Conservation (phyloP, 1,284 basidiomycete species). For the Ceratobasidium sp. region DNA sequence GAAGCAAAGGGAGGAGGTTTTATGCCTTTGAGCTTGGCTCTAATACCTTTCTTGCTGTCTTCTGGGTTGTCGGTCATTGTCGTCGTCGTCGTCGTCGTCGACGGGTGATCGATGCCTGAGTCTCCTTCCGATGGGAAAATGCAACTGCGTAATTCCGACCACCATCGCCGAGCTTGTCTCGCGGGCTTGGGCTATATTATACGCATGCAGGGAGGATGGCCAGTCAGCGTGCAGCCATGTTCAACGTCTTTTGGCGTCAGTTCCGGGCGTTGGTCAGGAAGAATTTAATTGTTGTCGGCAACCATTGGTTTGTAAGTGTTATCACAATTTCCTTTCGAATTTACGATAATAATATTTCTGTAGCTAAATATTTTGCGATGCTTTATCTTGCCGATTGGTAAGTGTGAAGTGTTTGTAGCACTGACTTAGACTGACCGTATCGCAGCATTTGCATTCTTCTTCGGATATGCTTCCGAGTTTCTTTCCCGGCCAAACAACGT, state of each 20-base stretch:
- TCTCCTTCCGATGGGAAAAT: too few species aligned
- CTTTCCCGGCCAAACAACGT: conserved; percentile 70
- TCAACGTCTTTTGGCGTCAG: conserved; percentile 68
- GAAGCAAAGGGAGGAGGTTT: too few species aligned
- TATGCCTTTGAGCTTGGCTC: too few species aligned
- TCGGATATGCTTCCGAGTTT: conserved; percentile 66
- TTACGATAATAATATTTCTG: conserved; percentile 48
- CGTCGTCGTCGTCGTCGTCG: too few species aligned
- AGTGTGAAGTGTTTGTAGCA: conserved; percentile 45
- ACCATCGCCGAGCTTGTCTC: too few species aligned
- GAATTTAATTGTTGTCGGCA: conserved; percentile 78
- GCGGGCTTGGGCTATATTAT: too few species aligned
- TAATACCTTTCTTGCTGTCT: too few species aligned
- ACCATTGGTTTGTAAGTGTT: conserved; percentile 71
- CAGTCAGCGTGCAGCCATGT: background rate
- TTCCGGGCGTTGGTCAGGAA: conserved; percentile 74
- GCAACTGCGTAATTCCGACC: too few species aligned
- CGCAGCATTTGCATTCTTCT: conserved; percentile 45
- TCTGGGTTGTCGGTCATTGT: too few species aligned
- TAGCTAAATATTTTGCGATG: conserved; percentile 76
- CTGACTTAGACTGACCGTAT: conserved; percentile 48
- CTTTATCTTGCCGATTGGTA: conserved; percentile 72
- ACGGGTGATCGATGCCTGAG: too few species aligned
- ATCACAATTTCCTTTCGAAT: background rate
- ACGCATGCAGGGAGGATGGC: too few species aligned